phyloP scores from a whole-genome alignment of 345 rosid species.

The Eucalyptus grandis region DNA sequence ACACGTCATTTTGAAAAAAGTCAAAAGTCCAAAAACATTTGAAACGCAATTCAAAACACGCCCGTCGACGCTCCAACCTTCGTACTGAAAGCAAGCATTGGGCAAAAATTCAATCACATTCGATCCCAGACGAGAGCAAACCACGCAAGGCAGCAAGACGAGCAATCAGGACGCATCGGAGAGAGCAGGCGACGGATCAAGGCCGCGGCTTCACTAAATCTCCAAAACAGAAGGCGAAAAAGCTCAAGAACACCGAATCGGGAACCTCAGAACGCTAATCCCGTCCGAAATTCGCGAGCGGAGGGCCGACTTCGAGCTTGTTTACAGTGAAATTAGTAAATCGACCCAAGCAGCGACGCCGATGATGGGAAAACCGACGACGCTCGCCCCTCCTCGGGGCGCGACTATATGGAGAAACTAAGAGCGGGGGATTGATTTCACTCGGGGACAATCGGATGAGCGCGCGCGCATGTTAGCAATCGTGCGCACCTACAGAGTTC shows the following conservation, averaged over 20 bases:
- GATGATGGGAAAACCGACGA: slow-evolving; percentile 2
- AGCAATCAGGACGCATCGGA: slow-evolving; percentile 4
- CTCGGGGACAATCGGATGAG: neutral
- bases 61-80: neutral
- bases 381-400: slow-evolving; percentile 7
- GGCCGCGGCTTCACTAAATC: neutral
- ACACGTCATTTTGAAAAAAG: neutral
- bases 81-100: neutral
- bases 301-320: slow-evolving; percentile 5
- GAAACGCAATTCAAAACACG: neutral
- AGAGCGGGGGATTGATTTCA: neutral
- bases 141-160: neutral
- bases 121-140: neutral
- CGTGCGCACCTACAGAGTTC: slow-evolving; percentile 20
- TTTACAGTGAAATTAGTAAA: neutral
- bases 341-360: slow-evolving; percentile 2
- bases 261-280: slow-evolving; percentile 10
- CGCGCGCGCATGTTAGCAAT: slow-evolving; percentile 31
- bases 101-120: neutral
- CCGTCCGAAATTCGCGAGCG: slow-evolving; percentile 2
- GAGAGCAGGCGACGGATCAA: slow-evolving; percentile 45
- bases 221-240: slow-evolving; percentile 17
- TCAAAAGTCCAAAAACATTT: neutral
- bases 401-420: neutral
- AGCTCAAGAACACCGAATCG: slow-evolving; percentile 17